Percentiles rank a stretch among this genome's conserved stretches.
Conservation (phyloP, 2,329 filamentous ascomycete genomes). For the Cladosporium austrohemisphaericum region DNA sequence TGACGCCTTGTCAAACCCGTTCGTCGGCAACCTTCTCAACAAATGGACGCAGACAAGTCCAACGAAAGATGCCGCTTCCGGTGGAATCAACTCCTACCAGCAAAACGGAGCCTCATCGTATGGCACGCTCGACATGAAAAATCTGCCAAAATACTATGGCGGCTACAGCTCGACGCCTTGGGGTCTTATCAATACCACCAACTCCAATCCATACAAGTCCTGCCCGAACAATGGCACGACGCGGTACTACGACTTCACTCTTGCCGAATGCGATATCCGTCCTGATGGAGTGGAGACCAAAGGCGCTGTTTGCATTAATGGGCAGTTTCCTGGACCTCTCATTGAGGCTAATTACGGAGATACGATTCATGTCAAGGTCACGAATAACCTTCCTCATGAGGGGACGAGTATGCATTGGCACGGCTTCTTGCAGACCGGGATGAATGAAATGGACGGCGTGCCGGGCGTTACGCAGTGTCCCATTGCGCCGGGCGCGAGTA, state of each 20-base stretch:
- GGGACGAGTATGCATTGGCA: slow-evolving; percentile 52
- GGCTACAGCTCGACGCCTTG: not conserved
- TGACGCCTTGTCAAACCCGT: not conserved
- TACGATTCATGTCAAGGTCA: slow-evolving; percentile 32
- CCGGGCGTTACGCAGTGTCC: slow-evolving; percentile 34
- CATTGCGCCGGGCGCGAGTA: slow-evolving; percentile 34
- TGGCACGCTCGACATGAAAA: not conserved
- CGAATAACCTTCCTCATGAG: slow-evolving; percentile 38
- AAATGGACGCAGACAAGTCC: not conserved
- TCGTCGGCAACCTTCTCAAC: not conserved
- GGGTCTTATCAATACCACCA: not conserved
- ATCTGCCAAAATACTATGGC: slow-evolving; percentile 1
- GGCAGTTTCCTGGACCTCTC: slow-evolving; percentile 31
- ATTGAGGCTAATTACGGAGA: slow-evolving; percentile 36
- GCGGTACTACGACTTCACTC: slow-evolving; percentile 9
- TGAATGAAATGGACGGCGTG: slow-evolving; percentile 51
- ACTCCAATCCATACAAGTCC: not conserved
- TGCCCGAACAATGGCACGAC: not conserved
- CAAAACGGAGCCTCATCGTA: slow-evolving; percentile 2
- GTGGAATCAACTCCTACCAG: not conserved
- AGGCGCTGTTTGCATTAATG: slow-evolving; percentile 25
- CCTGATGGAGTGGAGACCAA: slow-evolving; percentile 30
- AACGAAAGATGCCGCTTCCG: not conserved
- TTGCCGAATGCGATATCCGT: slow-evolving; percentile 19
- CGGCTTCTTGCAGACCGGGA: slow-evolving; percentile 45